Conservation (phyloP, 2,329 filamentous ascomycete species). For the Aspergillus sp. region DNA sequence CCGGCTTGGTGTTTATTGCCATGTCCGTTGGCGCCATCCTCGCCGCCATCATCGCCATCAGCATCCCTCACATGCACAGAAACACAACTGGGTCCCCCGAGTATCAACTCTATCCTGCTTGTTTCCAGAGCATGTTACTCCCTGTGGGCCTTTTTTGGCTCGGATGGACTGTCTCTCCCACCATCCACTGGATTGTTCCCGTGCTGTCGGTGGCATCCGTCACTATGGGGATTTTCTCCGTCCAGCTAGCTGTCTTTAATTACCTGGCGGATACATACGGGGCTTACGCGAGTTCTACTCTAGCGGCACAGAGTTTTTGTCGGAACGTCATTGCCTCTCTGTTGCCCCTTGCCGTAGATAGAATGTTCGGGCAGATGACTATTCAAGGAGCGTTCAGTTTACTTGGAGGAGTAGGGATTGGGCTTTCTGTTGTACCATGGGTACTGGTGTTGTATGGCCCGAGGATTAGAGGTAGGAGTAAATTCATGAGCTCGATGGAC, state of each 20-base stretch:
- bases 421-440: neutral
- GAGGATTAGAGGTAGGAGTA: neutral
- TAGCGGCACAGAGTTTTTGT: slow-evolving; percentile 42
- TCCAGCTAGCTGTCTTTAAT: slow-evolving; percentile 11
- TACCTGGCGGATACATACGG: slow-evolving; percentile 36
- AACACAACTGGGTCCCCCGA: neutral
- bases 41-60: no score
- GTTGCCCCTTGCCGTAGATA: slow-evolving; percentile 42
- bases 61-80: no score
- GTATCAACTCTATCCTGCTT: neutral
- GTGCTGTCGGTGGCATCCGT: slow-evolving; percentile 38
- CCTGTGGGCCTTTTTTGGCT: slow-evolving; percentile 44
- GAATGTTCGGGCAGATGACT: neutral
- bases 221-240: slow-evolving; percentile 26
- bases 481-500: neutral
- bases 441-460: neutral
- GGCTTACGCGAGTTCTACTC: slow-evolving; percentile 41
- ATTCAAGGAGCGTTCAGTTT: neutral
- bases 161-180: slow-evolving; percentile 41
- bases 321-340: slow-evolving; percentile 41
- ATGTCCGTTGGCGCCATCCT: no score
- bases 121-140: slow-evolving; percentile 7
- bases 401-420: neutral
- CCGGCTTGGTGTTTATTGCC: no score
- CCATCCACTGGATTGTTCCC: slow-evolving; percentile 41